Evolutionary conservation across 164 flowering plant species (phyloP), one percentile per base, ranked within the genome.

Genomic region (Umbilicus rupestris): DNA sequence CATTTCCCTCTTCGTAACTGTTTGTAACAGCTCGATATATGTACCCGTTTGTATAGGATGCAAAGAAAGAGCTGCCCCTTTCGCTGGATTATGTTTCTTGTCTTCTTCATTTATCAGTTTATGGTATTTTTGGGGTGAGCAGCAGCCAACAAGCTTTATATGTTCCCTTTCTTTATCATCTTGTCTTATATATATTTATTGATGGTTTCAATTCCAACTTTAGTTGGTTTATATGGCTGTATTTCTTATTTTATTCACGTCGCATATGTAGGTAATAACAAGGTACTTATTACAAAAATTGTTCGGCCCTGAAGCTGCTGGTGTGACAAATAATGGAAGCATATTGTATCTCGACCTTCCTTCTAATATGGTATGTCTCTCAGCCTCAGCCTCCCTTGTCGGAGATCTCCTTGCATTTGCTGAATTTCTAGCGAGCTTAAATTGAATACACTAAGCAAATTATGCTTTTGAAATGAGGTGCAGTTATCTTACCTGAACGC

Each of bases 111-210:
- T 71, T 90, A 41, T 82, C 97, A 44, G 83, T 85, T 62, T 84
- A 84, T 75, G 97, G 97, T 52, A 87, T 90, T 77, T 80, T 90
- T 65, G 97, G 97, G 97, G 97, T 90, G 81, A 77, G 41, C 2
- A 66, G 11, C 69, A 47, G 6, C 26, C 49, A 47, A 30, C 46
- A 66, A 39, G 39, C 37, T 35, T 35, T 5, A 35, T 35, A 35
- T 35, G 37, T 35, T 35, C 37, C 4, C 4, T 35, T 35, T 35
- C 37, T 35, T 35, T 35, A 35, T 35, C 37, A 35, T 20, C 19
- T 30, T 30, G 39, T 30, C 41, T 64, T 22, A 5, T 49, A n/a
- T 49, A n/a, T 1, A 63, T 57, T 44, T 41, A 17, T 39, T 1
- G 1, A 9, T 63, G 55, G 19, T 1, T 12, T 24, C 6, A 39